Evolutionary conservation across 1,139 yeast genomes (phyloP), one percentile per base, ranked within the genome.

Genomic region (Geotrichum carabidarum): DNA sequence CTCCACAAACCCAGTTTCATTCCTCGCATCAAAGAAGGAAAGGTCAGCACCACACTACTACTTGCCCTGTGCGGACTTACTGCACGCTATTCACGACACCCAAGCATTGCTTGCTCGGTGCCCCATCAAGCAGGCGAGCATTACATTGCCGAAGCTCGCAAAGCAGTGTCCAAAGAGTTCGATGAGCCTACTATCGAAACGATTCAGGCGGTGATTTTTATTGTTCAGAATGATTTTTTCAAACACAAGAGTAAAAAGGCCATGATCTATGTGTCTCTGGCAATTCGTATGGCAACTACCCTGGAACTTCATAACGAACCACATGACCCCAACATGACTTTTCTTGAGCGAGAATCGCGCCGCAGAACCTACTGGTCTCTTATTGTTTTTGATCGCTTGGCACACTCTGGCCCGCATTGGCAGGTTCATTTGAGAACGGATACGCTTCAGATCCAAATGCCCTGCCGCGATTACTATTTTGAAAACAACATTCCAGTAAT

Each of bases 311-410:
- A 70, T 58, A 60, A 62, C 48, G 71, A 71, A 51, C 44, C 48
- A 1, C 47, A 55, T n/a, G 59, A 59, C 40, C 59, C 60, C 6
- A 61, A 60, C 8, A 59, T 66, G 34, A 58, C 69, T 1, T 71
- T 71, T 68, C 57, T 67, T 18, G 72, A 71, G 42, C 64, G 69
- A 31, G 74, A 71, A 55, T 61, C 63, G 38, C 62, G 73, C 1
- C 60, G 74, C 22, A 59, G 74, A 35, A 68, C 73, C 0, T 71
- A 68, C 59, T 71, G 74, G 74, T 65, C 71, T 11, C 60, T 71
- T 42, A 64, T 70, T 17, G 68, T 67, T 6, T 60, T 71, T 36
- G 74, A 71, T 54, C 60, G 74, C 14, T 61, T 71, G 38, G 71
- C 70, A 7, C 73, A 71, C 48, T 65, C 71, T 4, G 68, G 71